Evolutionary conservation across 225 moss, liverwort and hornwort species (phyloP), one percentile per base, ranked within the genome.

Genomic region (Thuidium tamariscinum): DNA sequence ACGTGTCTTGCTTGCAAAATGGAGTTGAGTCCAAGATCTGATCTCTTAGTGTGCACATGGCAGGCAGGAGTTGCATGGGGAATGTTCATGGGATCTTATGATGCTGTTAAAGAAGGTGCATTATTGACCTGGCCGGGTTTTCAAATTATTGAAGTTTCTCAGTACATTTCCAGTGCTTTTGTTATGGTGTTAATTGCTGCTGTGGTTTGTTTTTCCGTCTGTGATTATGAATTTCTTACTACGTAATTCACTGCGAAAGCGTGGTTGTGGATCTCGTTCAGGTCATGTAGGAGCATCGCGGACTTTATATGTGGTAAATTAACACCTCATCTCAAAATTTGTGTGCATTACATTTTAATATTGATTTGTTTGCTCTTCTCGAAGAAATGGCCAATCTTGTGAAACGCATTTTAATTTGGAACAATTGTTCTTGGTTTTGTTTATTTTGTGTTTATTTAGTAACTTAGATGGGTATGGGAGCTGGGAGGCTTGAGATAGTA

Each of bases 41-140:
- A 85, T 89, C 73, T 70, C 15, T 55, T 67, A 67, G 42, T 52
- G 29, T 81, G 84, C 59, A 79, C 64, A 68, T 87, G 90, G 90
- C 95, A 99, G 98, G 97, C 97, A 89, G 98, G 98, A 82, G 92
- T 97, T 88, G 97, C 98, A 41, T 99, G 98, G 98, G 98, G 98
- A 88, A 92, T 96, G 87, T 99, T 99, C 74, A 99, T 99, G 98
- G 98, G 98, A 77, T 99, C 98, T 16, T 97, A 99, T 83, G 98
- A 99, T 92, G 98, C 98, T 65, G 90, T 95, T 41, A 99, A 99
- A 91, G 97, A 99, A 85, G 98, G 98, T 99, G 88, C 74, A 87
- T 77, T 74, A 57, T 81, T 61, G 61, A 79, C 68, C 44, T 83
- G 55, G 49, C 52, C 66, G n/a, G 66, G n/a, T 70, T 85, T 66